These are phyloP conservation scores for Pythium rishiriense DNA, from an alignment of 352 stramenopile genomes.

Conservation along the genomic window DNA sequence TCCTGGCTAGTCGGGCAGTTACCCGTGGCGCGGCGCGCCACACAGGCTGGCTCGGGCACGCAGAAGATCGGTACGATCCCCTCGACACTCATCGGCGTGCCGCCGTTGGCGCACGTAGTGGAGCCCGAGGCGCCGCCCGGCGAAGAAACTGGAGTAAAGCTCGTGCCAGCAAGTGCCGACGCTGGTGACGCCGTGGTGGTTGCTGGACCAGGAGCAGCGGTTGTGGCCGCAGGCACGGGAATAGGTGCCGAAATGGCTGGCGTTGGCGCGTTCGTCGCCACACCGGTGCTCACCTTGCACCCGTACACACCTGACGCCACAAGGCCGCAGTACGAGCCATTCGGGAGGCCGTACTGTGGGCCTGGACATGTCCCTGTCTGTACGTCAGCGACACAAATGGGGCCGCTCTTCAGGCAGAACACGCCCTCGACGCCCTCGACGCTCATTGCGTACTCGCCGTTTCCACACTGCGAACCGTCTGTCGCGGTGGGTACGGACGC, in stretches of 20 bases:
- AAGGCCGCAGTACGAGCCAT: conserved; percentile 17
- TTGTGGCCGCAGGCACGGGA: not conserved
- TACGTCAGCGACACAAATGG: conserved; percentile 5
- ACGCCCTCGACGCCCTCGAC: conserved; percentile 9
- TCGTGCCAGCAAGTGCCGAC: no score
- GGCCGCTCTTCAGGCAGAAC: conserved; percentile 9
- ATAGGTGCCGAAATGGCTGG: conserved; percentile 12
- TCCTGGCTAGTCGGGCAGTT: conserved; percentile 16
- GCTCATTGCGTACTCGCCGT: not conserved
- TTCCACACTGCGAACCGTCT: conserved; percentile 4
- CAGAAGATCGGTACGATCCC: conserved; percentile 19
- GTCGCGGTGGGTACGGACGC: not conserved
- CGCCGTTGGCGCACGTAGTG: not conserved
- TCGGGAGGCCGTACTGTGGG: conserved; percentile 1
- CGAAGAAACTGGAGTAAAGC: not conserved
- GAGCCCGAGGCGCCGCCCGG: not conserved
- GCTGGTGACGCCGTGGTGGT: not conserved
- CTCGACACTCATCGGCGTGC: conserved; percentile 23
- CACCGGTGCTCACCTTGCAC: conserved; percentile 10
- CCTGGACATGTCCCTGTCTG: conserved; percentile 10
- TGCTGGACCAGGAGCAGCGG: not conserved
- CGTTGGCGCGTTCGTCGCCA: conserved; percentile 11
- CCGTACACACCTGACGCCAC: conserved; percentile 20
- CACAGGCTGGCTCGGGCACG: conserved; percentile 18
- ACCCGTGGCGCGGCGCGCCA: conserved; percentile 4